Conservation (phyloP, 768 basidiomycete genomes). For the Boletus subparvulus region DNA sequence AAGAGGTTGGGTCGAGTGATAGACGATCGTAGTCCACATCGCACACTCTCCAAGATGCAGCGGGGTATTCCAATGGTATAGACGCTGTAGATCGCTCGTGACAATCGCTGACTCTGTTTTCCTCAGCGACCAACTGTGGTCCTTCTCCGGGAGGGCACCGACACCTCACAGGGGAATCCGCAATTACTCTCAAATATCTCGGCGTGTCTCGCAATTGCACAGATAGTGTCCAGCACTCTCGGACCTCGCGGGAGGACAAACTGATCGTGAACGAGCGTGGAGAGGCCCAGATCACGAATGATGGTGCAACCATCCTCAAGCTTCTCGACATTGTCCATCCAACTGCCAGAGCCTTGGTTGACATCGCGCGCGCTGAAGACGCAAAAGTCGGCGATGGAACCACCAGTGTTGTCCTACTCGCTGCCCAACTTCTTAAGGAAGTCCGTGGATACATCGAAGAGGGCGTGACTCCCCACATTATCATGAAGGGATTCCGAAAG, state of each 20-base stretch:
- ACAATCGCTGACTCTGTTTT: constrained; percentile 18
- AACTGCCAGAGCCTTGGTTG: constrained; percentile 95
- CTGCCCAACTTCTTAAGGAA: constrained; percentile 93
- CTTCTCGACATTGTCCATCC: constrained; percentile 98
- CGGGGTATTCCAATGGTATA: constrained; percentile 76
- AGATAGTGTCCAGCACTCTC: constrained; percentile 91
- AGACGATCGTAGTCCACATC: constrained; percentile 11
- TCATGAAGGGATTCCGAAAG: constrained; percentile 93
- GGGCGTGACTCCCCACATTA: constrained; percentile 94
- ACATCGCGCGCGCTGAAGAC: constrained; percentile 97
- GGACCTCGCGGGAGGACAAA: constrained; percentile 98
- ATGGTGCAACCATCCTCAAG: constrained; percentile 98
- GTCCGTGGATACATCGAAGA: constrained; percentile 91
- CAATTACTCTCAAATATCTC: constrained; percentile 95
- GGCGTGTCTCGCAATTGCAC: constrained; percentile 90
- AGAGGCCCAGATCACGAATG: constrained; percentile 98
- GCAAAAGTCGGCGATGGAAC: constrained; percentile 99
- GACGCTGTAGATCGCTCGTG: neutral
- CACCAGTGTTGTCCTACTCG: constrained; percentile 92
- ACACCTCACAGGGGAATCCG: constrained; percentile 90
- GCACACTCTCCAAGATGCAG: constrained; percentile 62
- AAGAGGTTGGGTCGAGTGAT: constrained; percentile 2
- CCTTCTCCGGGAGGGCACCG: constrained; percentile 93
- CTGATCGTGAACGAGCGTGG: constrained; percentile 92
- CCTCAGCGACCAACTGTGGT: constrained; percentile 94